Base-by-base conservation (phyloP, 2,329 filamentous ascomycete genomes). In the Botrytis squamosa region DNA sequence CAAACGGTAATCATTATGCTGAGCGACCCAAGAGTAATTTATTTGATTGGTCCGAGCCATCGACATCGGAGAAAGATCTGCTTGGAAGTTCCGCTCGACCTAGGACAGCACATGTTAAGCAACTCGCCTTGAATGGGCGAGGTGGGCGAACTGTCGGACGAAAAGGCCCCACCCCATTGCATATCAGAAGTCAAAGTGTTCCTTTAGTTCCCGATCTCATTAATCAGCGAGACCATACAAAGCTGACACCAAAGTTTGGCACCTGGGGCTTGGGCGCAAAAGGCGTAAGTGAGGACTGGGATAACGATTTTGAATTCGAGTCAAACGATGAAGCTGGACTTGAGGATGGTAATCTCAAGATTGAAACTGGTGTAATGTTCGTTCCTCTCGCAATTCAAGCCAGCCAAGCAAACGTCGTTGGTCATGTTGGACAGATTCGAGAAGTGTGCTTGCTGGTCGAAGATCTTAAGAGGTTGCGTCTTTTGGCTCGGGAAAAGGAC, bases 221-320 rank as follows among this genome's bases (percentile, higher is more conserved):
- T 75, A 83, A 84, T 78, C 82, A 85, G 82, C 75, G 91, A 87
- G 81, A 86, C 82, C 80, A 82, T 67, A 74, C 80, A 81, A 79
- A 92, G 84, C 81, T 88, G n/a, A 87, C 83, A 2, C 84, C 87
- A 71, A 95, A 94, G 79, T 95, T 94, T 79, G 92, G 93, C 62
- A 95, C 93, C 1, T 95, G 93, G 93, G 92, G 92, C 3, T 84
- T 94, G 60, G 90, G 91, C n/a, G 91, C 89, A 75, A 95, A 95
- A 81, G 91, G 89, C 25, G 90, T 91, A 18, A 95, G 91, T 75
- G 93, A 97, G 81, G 93, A 96, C 79, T 97, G 93, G 93, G 93
- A 95, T 78, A 92, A 95, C 76, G 93, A 97, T 81, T 96, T 97
- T 78, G 92, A 95, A 75, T 95, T 95, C 80, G 81, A 82, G 16